Base-by-base conservation (phyloP, 1,139 yeast genomes). In the Geotrichum phurueaensis region DNA sequence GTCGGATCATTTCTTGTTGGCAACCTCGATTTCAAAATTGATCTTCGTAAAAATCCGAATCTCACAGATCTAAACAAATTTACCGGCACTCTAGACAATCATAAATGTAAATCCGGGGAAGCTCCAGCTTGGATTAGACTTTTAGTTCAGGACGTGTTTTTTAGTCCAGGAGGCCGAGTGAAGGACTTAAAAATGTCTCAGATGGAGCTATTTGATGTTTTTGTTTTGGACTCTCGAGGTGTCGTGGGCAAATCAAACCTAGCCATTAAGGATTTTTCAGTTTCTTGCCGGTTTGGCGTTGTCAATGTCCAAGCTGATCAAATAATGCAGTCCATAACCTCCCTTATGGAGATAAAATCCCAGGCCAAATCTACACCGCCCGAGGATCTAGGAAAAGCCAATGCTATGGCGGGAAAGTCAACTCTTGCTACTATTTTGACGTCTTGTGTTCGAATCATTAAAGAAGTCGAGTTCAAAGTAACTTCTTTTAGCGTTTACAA, bases 81-180 rank as follows among this genome's bases (percentile, higher is more conserved):
- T 64, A 68, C 70, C 10, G 77, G 77, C 18, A 74, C 76, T 2
- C 65, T 74, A 36, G 76, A 74, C 58, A 67, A 66, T 58, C 67
- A 70, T 58, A 62, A 66, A 58, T 65, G 68, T 50, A 65, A 65
- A 48, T 57, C 63, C 12, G 71, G 69, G 50, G 77, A 74, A 59
- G 65, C 69, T 29, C 71, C 74, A 10, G 69, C 73, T 1, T 64
- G 62, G 29, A 64, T 69, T 49, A 65, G 67, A 52, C 57, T 74
- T 29, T 52, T 60, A 50, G 60, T 71, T 12, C 62, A 63, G 25
- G 76, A 74, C 59, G 66, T 73, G 23, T 72, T 70, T 59, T 58
- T 71, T 18, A 68, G 70, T 2, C 65, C 69, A 25, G 63, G 25
- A 7, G 25, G 22, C 9, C 18, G 47, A 43, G 22, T 25, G n/a